Evolutionary conservation across 768 basidiomycete species (phyloP).

Genomic region (Flagelloscypha sp.): DNA sequence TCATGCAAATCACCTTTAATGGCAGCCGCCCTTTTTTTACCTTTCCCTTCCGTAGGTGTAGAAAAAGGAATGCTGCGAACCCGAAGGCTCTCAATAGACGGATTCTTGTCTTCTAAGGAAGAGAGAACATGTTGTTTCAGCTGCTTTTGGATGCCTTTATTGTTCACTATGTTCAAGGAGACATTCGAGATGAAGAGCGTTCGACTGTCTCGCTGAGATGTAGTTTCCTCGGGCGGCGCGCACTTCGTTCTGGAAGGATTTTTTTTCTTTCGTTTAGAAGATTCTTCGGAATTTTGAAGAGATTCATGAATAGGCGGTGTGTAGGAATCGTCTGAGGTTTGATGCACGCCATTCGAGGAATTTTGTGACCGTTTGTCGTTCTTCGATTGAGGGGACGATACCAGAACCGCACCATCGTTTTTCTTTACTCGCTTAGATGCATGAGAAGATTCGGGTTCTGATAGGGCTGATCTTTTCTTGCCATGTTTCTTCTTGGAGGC

Average conservation of each 20-base stretch:
- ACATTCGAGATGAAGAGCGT: constrained; percentile 94
- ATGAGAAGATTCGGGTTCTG: too few species aligned
- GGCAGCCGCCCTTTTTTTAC: constrained; percentile 88
- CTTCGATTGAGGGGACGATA: too few species aligned
- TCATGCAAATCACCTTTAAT: constrained; percentile 89
- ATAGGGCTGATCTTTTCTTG: too few species aligned
- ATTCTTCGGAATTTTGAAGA: constrained; percentile 27
- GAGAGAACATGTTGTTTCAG: constrained; percentile 71
- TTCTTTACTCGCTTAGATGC: too few species aligned
- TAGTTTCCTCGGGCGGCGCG: constrained; percentile 62
- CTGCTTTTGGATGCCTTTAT: constrained; percentile 68
- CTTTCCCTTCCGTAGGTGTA: constrained; percentile 62
- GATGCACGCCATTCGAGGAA: too few species aligned
- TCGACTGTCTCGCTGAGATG: constrained; percentile 63
- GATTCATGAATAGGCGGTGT: constrained; percentile 59
- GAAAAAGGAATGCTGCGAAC: constrained; percentile 93
- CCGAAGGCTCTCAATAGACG: constrained; percentile 87
- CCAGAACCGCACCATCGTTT: too few species aligned
- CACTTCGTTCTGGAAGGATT: constrained; percentile 31
- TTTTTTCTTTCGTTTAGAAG: constrained; percentile 22
- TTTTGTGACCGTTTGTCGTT: too few species aligned
- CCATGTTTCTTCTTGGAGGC: too few species aligned
- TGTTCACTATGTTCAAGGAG: constrained; percentile 64
- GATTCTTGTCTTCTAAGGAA: constrained; percentile 62
- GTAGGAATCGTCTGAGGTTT: constrained; percentile 27